Evolutionary conservation across 225 moss, liverwort and hornwort genomes (phyloP), one percentile per base, ranked within the genome.

Genomic region (Ulota crispa): DNA sequence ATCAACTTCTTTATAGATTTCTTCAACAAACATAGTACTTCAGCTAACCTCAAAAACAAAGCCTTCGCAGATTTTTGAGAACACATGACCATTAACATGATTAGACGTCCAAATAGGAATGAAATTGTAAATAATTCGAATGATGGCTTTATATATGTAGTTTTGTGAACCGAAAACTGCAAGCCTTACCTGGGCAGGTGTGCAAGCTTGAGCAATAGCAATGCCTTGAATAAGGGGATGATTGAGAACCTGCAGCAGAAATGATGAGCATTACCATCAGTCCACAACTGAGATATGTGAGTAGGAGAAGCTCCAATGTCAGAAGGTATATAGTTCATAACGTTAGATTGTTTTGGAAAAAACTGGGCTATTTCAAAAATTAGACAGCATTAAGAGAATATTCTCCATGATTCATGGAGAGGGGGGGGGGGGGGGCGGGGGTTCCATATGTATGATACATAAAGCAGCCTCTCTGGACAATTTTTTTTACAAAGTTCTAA

Each of bases 191-290:
- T 89, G 85, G 43, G 89, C 89, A 85, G 78, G 53, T 26, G 85
- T 83, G 68, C 89, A 89, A 60, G 52, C 57, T 83, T 89, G 89
- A 64, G 85, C 78, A 47, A 75, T 70, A 78, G 83, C 82, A 65
- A 83, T 76, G 43, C 64, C 64, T 41, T 55, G 69, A 47, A 87
- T 83, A 76, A 82, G 32, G 76, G 83, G 85, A 83, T 87, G 75
- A 65, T 82, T 83, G 13, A 89, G 80, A 72, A 89, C 89, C 87
- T 89, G 80, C 59, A 69, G 28, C 24, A 70, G 62, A 72, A 81
- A 37, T 3, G 31, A 84, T 34, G 61, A 32, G 19, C 72, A 63
- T 2, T 3, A 21, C 9, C 55, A 47, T 64, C 8, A 64, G 10
- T 47, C 47, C 5, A 34, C 27, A 23, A 70, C 64, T 71, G 47